These are phyloP conservation scores for Lanmaoa rubissima DNA, from an alignment of 768 basidiomycete species.

Conservation along the genomic window DNA sequence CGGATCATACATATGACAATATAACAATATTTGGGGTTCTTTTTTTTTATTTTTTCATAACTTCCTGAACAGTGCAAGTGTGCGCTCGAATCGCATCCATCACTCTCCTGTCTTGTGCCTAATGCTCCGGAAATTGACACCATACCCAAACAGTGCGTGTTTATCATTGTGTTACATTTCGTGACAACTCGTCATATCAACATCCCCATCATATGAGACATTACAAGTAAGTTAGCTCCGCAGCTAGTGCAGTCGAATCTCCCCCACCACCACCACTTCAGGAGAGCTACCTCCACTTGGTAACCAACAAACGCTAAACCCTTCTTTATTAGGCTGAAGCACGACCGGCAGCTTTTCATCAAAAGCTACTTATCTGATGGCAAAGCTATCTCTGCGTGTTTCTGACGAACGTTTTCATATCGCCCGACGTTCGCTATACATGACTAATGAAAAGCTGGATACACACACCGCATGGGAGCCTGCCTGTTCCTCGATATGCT, in stretches of 20 bases:
- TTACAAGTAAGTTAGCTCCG: neutral
- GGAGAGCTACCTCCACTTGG: slow-evolving; percentile 23
- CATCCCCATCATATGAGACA: slow-evolving; percentile 4
- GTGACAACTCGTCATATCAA: neutral
- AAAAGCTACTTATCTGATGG: slow-evolving; percentile 24
- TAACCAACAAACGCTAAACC: slow-evolving; percentile 7
- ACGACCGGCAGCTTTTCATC: slow-evolving; percentile 25
- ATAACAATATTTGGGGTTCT: slow-evolving; percentile 1
- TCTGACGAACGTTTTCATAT: slow-evolving; percentile 27
- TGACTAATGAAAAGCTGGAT: slow-evolving; percentile 2
- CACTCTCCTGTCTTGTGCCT: slow-evolving; percentile 1
- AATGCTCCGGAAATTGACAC: slow-evolving; percentile 22
- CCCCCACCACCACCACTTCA: neutral
- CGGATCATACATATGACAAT: neutral
- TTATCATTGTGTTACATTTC: neutral
- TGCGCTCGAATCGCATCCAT: slow-evolving; percentile 10
- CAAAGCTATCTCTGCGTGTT: slow-evolving; percentile 9
- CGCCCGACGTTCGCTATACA: slow-evolving; percentile 19
- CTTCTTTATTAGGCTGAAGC: slow-evolving; percentile 14
- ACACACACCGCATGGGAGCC: slow-evolving; percentile 15
- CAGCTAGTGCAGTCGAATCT: slow-evolving; percentile 1
- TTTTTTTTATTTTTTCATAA: neutral
- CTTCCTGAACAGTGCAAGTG: neutral
- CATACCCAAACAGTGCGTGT: slow-evolving; percentile 19
- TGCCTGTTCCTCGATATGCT: slow-evolving; percentile 13